Base-by-base conservation (phyloP, 2,329 filamentous ascomycete genomes). In the Lasiodiplodia citricola region DNA sequence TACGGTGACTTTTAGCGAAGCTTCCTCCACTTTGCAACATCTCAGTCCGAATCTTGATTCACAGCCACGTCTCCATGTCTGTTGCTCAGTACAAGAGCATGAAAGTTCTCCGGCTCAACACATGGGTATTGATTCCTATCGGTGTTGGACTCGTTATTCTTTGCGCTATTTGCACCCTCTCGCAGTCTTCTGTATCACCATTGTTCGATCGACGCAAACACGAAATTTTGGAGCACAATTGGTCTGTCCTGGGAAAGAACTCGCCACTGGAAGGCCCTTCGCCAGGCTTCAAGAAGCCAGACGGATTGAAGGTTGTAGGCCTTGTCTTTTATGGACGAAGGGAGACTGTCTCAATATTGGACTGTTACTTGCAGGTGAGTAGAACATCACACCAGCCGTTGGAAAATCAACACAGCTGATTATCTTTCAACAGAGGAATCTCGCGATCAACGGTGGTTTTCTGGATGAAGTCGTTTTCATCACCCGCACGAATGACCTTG, bases 381-480 rank as follows among this genome's bases (percentile, higher is more conserved):
- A 28, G 28, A 28, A 28, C 25, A 28, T 57, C 13, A 25, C 10
- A 6, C 13, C 54, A 37, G 28, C 28, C 37, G 0, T 10, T 7
- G 3, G 14, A 16, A 2, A 37, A 10, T 5, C 1, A 18, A 2
- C 52, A 5, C 16, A 3, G 13, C 52, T 55, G 23, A 55, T 28
- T 8, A 18, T 13, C 7, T 28, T 6, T 5, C 1, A 38, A 23
- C 75, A 79, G 74, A 78, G 75, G 71, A 83, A 83, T 57, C 72
- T 83, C 8, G 76, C 74, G 18, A 69, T 72, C 7, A 80, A 82
- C 69, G 76, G 77, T 60, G 82, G 81, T 10, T 76, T 80, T 52
- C 75, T 83, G 7, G 80, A 83, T 62, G 75, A 80, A 68, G 80
- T 83, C 8, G 68, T 79, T 25, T 83, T 81, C 69, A 71, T 82